Base-by-base conservation (phyloP, 306 rosid genomes). In the Lathyrus tuberosus region DNA sequence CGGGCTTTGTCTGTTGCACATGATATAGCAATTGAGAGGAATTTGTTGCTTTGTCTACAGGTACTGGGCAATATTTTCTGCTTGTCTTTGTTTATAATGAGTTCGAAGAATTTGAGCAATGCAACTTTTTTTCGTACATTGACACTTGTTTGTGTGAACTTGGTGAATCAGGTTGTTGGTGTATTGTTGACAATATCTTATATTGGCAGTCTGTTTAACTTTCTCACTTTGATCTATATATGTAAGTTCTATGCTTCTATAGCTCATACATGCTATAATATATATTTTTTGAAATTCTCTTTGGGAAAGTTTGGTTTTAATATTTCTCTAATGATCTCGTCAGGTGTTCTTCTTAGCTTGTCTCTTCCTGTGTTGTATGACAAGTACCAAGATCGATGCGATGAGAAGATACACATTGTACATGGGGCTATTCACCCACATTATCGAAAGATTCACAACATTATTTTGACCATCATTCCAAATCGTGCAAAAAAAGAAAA, bases 311-410 rank as follows among this genome's bases (percentile, higher is more conserved):
- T 44, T 37, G 16, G 57, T 67, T 67, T 13, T 62, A 47, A 47
- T 79, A 28, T 69, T 69, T 65, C 14, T 4, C 46, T 52, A 35
- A 65, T 66, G 64, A 26, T 80, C 64, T 44, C 43, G 80, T 81
- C 74, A 95, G 99, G 86, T 58, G 78, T 95, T 71, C 83, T 95
- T 76, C 82, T 95, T 59, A 80, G 97, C 81, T 77, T 95, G 83
- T 89, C 96, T 10, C 82, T 86, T 75, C 99, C 99, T 10, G n/a
- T 84, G 31, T 72, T 91, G 74, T 95, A 95, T 86, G 96, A 89
- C 75, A 91, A 84, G 86, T 95, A 61, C 81, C 96, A 84, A 88
- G 90, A 83, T 48, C 88, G 51, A 64, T 75, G 89, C 62, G 77
- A 95, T 78, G 89, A 82, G 5, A 83, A 87, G 82, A 69, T 95